Evolutionary conservation across 352 stramenopile species (phyloP).

Genomic region (Globisporangium abappressorium): DNA sequence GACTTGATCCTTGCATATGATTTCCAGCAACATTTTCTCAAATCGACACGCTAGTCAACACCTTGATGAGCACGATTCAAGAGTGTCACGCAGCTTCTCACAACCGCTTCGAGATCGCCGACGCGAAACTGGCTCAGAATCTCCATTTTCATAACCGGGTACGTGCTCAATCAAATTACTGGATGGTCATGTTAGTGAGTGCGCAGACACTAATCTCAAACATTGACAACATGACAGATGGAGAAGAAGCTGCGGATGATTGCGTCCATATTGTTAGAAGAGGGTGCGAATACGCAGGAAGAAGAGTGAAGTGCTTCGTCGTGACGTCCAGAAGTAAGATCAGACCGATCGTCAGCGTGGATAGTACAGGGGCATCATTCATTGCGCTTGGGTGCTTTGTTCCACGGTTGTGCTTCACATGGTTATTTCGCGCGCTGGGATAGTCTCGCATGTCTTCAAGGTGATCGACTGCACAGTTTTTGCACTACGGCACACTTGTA

Average conservation of each 20-base stretch:
- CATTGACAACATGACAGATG: constrained; percentile 1
- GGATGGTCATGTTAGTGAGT: neutral
- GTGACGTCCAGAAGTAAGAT: neutral
- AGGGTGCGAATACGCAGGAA: constrained; percentile 2
- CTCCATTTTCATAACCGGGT: constrained; percentile 9
- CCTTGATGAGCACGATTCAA: constrained; percentile 6
- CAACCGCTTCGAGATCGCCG: constrained; percentile 8
- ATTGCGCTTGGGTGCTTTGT: neutral
- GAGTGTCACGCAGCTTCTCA: constrained; percentile 5
- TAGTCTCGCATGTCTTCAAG: neutral
- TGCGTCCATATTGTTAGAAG: constrained; percentile 9
- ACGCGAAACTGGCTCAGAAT: constrained; percentile 7
- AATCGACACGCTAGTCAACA: constrained; percentile 8
- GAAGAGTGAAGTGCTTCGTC: neutral
- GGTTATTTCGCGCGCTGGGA: neutral
- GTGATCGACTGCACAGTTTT: neutral
- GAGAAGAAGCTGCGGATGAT: constrained; percentile 13
- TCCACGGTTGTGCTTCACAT: neutral
- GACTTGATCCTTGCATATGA: neutral
- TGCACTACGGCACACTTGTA: neutral
- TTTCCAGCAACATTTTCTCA: constrained; percentile 8
- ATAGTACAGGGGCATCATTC: neutral
- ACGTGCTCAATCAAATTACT: neutral
- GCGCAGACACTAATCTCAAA: neutral
- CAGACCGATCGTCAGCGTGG: neutral